These are phyloP conservation scores for Coemansia sp. DNA, from an alignment of 192 early-diverging fungal species.

Conservation along the genomic window DNA sequence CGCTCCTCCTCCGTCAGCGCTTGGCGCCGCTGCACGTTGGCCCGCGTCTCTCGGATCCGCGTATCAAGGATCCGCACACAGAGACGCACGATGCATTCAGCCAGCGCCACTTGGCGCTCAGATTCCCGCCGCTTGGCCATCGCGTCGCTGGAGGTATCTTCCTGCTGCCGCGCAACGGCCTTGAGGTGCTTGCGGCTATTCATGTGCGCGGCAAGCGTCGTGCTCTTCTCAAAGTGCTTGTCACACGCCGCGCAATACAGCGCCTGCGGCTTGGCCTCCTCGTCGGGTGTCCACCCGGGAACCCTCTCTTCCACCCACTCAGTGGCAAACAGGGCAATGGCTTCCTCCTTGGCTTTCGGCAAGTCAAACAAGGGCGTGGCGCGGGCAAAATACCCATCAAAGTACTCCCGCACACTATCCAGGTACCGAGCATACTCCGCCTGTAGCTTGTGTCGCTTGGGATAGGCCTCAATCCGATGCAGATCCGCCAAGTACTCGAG, in stretches of 20 bases:
- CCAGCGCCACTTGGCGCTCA: conserved; percentile 62
- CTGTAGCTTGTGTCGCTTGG: conserved; percentile 4
- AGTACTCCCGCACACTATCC: conserved; percentile 59
- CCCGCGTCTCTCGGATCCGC: conserved; percentile 73
- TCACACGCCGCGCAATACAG: conserved; percentile 77
- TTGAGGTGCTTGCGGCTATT: conserved; percentile 91
- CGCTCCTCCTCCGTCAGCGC: conserved; percentile 86
- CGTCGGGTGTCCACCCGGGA: conserved; percentile 58
- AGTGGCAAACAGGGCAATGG: conserved; percentile 58
- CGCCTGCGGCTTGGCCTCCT: conserved; percentile 25
- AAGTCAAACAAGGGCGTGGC: conserved; percentile 78
- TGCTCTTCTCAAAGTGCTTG: conserved; percentile 80
- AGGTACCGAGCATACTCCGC: conserved; percentile 41
- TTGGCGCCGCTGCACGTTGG: conserved; percentile 89
- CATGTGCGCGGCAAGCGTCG: conserved; percentile 82
- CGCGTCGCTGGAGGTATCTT: conserved; percentile 18
- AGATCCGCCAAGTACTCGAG: conserved; percentile 58
- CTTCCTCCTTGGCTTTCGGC: conserved; percentile 51
- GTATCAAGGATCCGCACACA: conserved; percentile 60
- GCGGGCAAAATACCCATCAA: conserved; percentile 70
- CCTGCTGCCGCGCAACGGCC: conserved; percentile 51
- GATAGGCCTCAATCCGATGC: conserved; percentile 25
- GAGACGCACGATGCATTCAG: conserved; percentile 60
- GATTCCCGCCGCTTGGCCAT: conserved; percentile 48
- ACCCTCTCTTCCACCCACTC: conserved; percentile 57